A percentile compares a stretch with the other conserved stretches of the same genome.
These are phyloP conservation scores for Lachancea fermentati DNA, from an alignment of 805 yeast genomes.

Conservation along the genomic window DNA sequence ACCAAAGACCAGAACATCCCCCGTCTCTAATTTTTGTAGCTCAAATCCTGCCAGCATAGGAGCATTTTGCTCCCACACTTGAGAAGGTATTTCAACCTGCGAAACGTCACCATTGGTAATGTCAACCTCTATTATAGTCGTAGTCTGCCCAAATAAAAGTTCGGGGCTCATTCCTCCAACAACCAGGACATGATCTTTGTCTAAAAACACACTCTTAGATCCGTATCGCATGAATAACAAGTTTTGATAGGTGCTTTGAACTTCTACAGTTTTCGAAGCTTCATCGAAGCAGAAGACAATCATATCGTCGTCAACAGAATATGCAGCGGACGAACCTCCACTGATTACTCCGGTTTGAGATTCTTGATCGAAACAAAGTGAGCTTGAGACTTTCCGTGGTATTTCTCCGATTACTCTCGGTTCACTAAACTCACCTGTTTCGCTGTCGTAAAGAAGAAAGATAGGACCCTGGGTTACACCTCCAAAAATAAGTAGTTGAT, in stretches of 20 bases:
- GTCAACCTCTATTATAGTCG: conserved; percentile 37
- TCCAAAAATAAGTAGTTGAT: conserved; percentile 44
- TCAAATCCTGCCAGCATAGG: conserved; percentile 55
- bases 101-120: conserved; percentile 14
- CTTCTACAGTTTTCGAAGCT: conserved; percentile 13
- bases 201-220: conserved; percentile 32
- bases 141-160: conserved; percentile 30
- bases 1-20: conserved; percentile 35
- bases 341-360: conserved; percentile 15
- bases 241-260: conserved; percentile 21
- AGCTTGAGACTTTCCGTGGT: conserved; percentile 15
- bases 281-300: conserved; percentile 27
- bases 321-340: conserved; percentile 23
- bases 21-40: conserved; percentile 25
- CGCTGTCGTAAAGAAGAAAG: conserved; percentile 19
- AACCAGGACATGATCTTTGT: conserved; percentile 36
- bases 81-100: conserved; percentile 29
- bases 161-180: conserved; percentile 54
- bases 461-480: conserved; percentile 34
- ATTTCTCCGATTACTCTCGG: conserved; percentile 42
- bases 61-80: conserved; percentile 35
- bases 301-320: conserved; percentile 28
- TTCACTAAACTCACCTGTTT: conserved; percentile 15
- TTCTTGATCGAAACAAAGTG: conserved; percentile 14
- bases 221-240: conserved; percentile 46